phyloP scores from a whole-genome alignment of 225 moss, liverwort and hornwort species.

The Anthoceros angustus region DNA sequence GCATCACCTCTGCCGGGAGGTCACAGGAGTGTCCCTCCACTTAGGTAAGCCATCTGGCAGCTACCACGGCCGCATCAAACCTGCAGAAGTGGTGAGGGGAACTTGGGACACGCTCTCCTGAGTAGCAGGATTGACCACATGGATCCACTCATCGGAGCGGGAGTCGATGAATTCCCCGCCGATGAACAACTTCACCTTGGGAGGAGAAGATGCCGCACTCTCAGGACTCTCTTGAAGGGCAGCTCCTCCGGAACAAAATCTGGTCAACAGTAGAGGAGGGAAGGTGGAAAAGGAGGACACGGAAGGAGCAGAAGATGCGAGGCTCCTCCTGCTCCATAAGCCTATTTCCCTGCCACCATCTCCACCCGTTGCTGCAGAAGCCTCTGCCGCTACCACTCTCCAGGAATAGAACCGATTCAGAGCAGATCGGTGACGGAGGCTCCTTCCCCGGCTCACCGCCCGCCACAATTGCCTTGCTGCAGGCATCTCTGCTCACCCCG shows the following conservation, averaged over 20 bases:
- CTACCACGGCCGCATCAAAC: constrained; percentile 56
- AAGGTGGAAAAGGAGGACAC: neutral
- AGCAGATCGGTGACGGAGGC: no score
- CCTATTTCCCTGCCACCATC: neutral
- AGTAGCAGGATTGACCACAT: constrained; percentile 80
- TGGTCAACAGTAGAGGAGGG: neutral
- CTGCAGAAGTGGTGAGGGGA: constrained; percentile 48
- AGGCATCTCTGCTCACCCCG: no score
- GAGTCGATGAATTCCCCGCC: constrained; percentile 66
- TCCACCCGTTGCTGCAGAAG: neutral
- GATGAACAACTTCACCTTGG: constrained; percentile 58
- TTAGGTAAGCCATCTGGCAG: constrained; percentile 64
- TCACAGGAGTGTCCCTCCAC: constrained; percentile 72
- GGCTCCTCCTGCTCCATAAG: neutral
- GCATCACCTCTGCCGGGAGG: constrained; percentile 79
- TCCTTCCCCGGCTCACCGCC: no score
- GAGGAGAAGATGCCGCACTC: constrained; percentile 15
- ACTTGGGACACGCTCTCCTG: constrained; percentile 64
- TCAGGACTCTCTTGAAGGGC: neutral
- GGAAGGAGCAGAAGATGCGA: neutral
- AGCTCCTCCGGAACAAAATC: neutral
- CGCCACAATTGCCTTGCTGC: no score
- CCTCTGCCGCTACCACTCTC: neutral
- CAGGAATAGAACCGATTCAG: no score
- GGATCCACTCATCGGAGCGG: constrained; percentile 43